Base-by-base conservation (phyloP, 2,329 filamentous ascomycete genomes). In the Fusarium tricinctum region DNA sequence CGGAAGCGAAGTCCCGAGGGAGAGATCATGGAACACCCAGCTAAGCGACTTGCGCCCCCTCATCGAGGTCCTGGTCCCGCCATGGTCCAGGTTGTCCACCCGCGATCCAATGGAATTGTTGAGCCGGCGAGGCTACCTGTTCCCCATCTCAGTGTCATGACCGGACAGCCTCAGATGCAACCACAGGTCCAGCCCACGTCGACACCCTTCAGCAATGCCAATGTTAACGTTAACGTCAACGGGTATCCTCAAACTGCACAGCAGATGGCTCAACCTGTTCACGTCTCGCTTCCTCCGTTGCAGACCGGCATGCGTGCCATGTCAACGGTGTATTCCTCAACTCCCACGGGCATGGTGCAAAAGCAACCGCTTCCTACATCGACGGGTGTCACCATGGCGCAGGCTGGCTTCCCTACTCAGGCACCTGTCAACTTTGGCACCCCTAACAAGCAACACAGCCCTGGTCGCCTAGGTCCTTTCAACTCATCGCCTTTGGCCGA, bases 281-380 rank as follows among this genome's bases (percentile, higher is more conserved):
- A 77, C 56, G 81, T 89, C 22, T 89, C 91, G 22, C 81, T 92
- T 12, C 89, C 90, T 15, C 86, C 90, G 4, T 78, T 92, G 17
- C 85, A 86, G 15, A 81, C 85, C 14, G 83, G 85, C n/a, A 79
- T 86, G 35, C 88, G 92, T 48, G 88, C 93, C 10, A 94, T 97
- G 90, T 86, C 91, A 8, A 88, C 91, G 19, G 90, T 94, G 3
- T 97, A 92, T 76, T 85, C 89, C 32, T 85, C 85, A 14, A 80
- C 83, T 13, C 81, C 88, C 2, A 74, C 77, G 28, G 69, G 78
- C 58, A 80, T 81, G 74, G 73, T 79, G 17, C 79, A 81, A 46
- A 79, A 80, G 48, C 77, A 77, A 17, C 55, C 65, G 9, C 59
- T 73, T 20, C 55, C 78, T 3, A 46, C 70, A 5, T 61, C 72